These are phyloP conservation scores for Neophaeococcomyces mojaviensis DNA, from an alignment of 2,329 filamentous ascomycete species.

Conservation along the genomic window DNA sequence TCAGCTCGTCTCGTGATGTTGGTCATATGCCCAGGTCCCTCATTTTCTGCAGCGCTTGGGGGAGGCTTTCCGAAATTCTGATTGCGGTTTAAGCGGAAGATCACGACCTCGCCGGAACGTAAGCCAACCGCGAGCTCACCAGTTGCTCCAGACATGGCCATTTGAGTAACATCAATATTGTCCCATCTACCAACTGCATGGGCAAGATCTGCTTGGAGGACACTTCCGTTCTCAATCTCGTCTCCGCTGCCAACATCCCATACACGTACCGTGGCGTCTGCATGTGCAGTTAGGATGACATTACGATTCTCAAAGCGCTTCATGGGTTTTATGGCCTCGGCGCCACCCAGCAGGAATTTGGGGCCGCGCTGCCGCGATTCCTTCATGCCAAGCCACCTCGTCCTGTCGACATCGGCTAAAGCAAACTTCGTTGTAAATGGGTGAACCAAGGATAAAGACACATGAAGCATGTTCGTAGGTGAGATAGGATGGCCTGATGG, in stretches of 20 bases:
- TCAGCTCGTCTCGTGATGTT: conserved; percentile 69
- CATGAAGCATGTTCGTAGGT: conserved; percentile 85
- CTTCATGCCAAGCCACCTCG: conserved; percentile 82
- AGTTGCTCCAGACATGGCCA: conserved; percentile 71
- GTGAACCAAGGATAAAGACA: conserved; percentile 79
- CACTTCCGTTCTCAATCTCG: conserved; percentile 77
- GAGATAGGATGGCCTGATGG: conserved; percentile 85
- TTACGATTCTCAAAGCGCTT: conserved; percentile 77
- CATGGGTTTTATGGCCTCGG: conserved; percentile 59
- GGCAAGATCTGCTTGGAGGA: conserved; percentile 80
- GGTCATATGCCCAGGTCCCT: conserved; percentile 62
- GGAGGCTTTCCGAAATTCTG: conserved; percentile 53
- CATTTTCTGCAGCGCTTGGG: conserved; percentile 41
- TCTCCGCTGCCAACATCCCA: conserved; percentile 92
- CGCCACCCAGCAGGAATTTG: conserved; percentile 69
- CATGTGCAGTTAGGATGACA: conserved; percentile 78
- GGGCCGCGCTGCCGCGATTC: conserved; percentile 76
- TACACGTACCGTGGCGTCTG: conserved; percentile 80
- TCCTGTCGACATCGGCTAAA: conserved; percentile 67
- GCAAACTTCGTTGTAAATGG: conserved; percentile 72
- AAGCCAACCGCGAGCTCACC: conserved; percentile 82
- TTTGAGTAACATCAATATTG: conserved; percentile 67
- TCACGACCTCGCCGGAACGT: conserved; percentile 69
- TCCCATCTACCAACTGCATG: conserved; percentile 73
- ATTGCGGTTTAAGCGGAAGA: conserved; percentile 87